Evolutionary conservation across 495 filamentous ascomycete species (phyloP), one percentile per base, ranked within the genome.

Genomic region (Penicillium cosmopolitanum): DNA sequence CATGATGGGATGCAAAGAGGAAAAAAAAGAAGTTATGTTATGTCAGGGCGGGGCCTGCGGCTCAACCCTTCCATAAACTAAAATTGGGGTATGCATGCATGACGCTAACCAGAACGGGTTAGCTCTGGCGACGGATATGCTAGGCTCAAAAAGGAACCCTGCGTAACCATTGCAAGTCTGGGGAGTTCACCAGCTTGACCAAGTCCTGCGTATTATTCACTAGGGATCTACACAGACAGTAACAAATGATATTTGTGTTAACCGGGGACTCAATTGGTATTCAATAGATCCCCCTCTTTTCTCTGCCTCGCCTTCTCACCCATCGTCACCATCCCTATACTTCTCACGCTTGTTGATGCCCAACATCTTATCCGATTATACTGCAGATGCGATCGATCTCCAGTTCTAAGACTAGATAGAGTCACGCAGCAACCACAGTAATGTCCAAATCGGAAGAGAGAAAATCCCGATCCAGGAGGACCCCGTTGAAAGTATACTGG

Each of bases 11-110:
- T 46, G 42, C 8, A n/a, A 21, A 21, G 9, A 46, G 42, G 18
- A 6, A 25, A 62, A 62, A 62, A 58, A 66, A 55, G 52, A 66
- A 71, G 63, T 64, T 69, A 67, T 68, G 64, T 65, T 69, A 69
- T 69, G 64, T 65, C 60, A 68, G 63, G 58, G 65, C 60, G 59
- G 65, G 60, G 65, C 60, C 67, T 78, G 77, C 67, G 77, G 77
- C 77, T 80, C 72, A 76, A 75, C 28, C 28, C 28, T 31, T 31
- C 28, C 75, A 76, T 68, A 78, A 69, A 65, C 66, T 75, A 75
- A 73, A 64, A 58, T n/a, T 63, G 63, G 53, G 3, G 52, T 50
- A 55, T 60, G 63, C 67, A 65, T 50, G 11, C 15, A 18, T 44
- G 53, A 50, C 13, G 23, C 69, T 69, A 64, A 47, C 62, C 58